These are phyloP conservation scores for Scutellaria galericulata DNA, from an alignment of 257 asterid species.

Conservation along the genomic window DNA sequence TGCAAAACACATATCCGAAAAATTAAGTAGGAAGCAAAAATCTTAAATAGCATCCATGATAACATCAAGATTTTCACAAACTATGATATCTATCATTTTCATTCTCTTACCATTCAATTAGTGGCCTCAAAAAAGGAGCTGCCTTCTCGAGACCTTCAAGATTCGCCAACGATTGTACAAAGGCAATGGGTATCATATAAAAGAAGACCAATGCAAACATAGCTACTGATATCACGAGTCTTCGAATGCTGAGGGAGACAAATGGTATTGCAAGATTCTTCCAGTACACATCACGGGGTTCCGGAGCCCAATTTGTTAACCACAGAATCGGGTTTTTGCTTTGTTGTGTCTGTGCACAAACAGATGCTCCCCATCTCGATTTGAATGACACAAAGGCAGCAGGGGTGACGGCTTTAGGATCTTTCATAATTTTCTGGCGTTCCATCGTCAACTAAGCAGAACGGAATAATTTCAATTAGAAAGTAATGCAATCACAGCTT, in stretches of 20 bases:
- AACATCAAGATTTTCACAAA: neutral
- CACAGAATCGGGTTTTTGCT: conserved; percentile 87
- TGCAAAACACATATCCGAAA: conserved; percentile 45
- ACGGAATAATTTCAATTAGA: conserved; percentile 7
- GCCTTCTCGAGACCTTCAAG: conserved; percentile 87
- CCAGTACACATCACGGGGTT: conserved; percentile 97
- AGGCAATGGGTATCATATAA: conserved; percentile 95
- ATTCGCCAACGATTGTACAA: conserved; percentile 96
- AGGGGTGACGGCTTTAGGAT: conserved; percentile 64
- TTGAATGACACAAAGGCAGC: conserved; percentile 94
- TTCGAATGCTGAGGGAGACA: conserved; percentile 77
- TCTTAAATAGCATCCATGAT: neutral
- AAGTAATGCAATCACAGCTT: conserved; percentile 24
- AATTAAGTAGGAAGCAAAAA: neutral
- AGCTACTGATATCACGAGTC: conserved; percentile 57
- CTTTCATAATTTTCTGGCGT: conserved; percentile 69
- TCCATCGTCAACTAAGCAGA: conserved; percentile 64
- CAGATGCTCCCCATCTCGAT: conserved; percentile 96
- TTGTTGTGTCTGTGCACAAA: conserved; percentile 97
- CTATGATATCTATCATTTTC: neutral
- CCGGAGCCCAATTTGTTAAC: conserved; percentile 97
- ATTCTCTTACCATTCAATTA: conserved; percentile 68
- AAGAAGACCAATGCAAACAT: conserved; percentile 86
- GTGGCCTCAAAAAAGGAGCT: conserved; percentile 84
- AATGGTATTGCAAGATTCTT: conserved; percentile 83